These are phyloP conservation scores for Hymenoscyphus albidus DNA, from an alignment of 2,329 filamentous ascomycete species.

Conservation along the genomic window DNA sequence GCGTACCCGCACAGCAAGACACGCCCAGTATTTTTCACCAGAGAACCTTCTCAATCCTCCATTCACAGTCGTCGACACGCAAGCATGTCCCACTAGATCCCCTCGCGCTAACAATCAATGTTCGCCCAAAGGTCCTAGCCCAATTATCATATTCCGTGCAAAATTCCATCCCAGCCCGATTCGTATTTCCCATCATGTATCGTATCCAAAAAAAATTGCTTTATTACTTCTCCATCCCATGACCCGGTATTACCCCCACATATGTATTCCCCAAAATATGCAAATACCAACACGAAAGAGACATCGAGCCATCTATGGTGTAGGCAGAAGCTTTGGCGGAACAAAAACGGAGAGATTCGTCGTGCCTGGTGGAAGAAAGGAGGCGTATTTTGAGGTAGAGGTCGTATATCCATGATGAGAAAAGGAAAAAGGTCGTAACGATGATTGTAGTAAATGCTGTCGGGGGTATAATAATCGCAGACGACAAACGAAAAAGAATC, in stretches of 20 bases:
- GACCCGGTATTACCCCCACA: constrained; percentile 4
- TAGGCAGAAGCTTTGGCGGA: constrained; percentile 17
- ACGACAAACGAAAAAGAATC: constrained; percentile 30
- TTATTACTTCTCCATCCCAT: constrained; percentile 4
- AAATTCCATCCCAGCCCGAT: constrained; percentile 10
- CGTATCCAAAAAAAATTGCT: constrained; percentile 5
- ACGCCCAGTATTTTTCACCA: background rate
- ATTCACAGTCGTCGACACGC: constrained; percentile 28
- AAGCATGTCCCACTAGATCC: constrained; percentile 26
- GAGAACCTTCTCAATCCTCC: background rate
- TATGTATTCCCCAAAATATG: constrained; percentile 12
- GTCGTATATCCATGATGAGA: constrained; percentile 23
- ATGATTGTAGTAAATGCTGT: background rate
- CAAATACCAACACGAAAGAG: constrained; percentile 25
- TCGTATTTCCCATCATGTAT: constrained; percentile 9
- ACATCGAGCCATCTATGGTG: constrained; percentile 30
- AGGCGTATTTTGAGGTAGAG: constrained; percentile 5
- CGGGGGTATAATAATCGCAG: constrained; percentile 25
- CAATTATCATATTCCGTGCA: constrained; percentile 17
- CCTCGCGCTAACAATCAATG: constrained; percentile 15
- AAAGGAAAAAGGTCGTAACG: constrained; percentile 8
- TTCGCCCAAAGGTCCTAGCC: constrained; percentile 20
- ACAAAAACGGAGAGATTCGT: constrained; percentile 14
- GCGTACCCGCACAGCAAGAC: constrained; percentile 3
- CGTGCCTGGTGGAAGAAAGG: background rate